Evolutionary conservation across 2,329 filamentous ascomycete genomes (phyloP).

Genomic region (Diaporthe ilicicola): DNA sequence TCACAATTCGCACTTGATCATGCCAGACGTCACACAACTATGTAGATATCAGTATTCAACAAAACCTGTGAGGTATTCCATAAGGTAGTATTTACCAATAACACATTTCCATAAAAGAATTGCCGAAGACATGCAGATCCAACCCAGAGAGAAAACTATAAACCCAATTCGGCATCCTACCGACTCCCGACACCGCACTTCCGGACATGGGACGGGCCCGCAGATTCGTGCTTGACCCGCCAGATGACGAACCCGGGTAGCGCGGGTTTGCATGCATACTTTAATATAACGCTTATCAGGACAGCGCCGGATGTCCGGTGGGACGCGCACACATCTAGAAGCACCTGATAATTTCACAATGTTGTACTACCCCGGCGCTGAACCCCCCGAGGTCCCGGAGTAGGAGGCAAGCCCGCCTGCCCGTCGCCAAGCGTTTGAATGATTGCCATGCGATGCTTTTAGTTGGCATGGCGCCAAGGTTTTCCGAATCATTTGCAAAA

Average conservation of each 20-base stretch:
- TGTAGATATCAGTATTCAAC: too few relatives aligned
- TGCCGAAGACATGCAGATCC: neutral
- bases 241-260: slow-evolving; percentile 24
- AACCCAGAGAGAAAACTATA: neutral
- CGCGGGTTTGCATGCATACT: neutral
- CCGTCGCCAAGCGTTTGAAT: too few relatives aligned
- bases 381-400: too few relatives aligned
- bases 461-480: slow-evolving; percentile 12
- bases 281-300: neutral
- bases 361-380: too few relatives aligned
- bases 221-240: slow-evolving; percentile 30
- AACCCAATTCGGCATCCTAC: neutral
- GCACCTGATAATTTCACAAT: too few relatives aligned
- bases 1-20: too few relatives aligned
- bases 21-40: too few relatives aligned
- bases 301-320: neutral
- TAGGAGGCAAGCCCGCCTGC: too few relatives aligned
- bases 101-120: too few relatives aligned
- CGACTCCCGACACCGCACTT: slow-evolving; percentile 27
- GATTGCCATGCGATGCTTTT: neutral
- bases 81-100: too few relatives aligned
- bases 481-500: neutral
- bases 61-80: too few relatives aligned
- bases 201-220: slow-evolving; percentile 11
- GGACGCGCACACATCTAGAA: too few relatives aligned